Evolutionary conservation across 2,329 filamentous ascomycete species (phyloP), one percentile per base, ranked within the genome.

Genomic region (Diaporthe sp.): DNA sequence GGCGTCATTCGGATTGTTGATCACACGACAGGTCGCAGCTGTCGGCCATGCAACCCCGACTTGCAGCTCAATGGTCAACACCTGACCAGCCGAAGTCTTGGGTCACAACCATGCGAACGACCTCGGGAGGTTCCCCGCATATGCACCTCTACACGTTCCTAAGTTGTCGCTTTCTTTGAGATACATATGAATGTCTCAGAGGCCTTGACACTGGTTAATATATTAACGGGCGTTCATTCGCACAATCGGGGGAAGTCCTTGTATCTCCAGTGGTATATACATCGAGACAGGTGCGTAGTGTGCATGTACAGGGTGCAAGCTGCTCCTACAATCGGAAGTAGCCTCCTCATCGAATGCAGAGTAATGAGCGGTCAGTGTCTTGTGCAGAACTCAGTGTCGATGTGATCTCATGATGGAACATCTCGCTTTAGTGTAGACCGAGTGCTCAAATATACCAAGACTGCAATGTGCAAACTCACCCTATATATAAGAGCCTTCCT

Each of bases 71-170:
- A 28, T 51, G 44, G 62, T 39, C 17, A 25, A 51, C 62, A 68
- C 22, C 62, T 68, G 62, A 68, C 62, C 62, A 53, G 22, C 62
- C 31, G 31, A 4, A 68, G 31, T 68, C 62, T 68, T 68, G 62
- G 62, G 25, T 53, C 31, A 25, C 62, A 51, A 3, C 46, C 46
- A 68, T 46, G 28, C 46, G 10, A 53, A 53, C 44, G 31, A 34
- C 34, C 34, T 34, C 34, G 34, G 34, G 34, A 53, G 44, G 46
- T 68, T 68, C 62, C 62, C 62, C 62, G 62, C 62, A 68, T 53
- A 46, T n/a, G 53, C 12, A 31, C 53, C 7, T 31, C 19, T 49
- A 51, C 44, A 25, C 2, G 44, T 51, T 37, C 19, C 46, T 9
- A 25, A 17, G 46, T 53, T 51, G 62, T 46, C 8, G n/a, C 19